These are phyloP conservation scores for Diaporthe humulicola DNA, from an alignment of 2,329 filamentous ascomycete genomes.

Conservation along the genomic window DNA sequence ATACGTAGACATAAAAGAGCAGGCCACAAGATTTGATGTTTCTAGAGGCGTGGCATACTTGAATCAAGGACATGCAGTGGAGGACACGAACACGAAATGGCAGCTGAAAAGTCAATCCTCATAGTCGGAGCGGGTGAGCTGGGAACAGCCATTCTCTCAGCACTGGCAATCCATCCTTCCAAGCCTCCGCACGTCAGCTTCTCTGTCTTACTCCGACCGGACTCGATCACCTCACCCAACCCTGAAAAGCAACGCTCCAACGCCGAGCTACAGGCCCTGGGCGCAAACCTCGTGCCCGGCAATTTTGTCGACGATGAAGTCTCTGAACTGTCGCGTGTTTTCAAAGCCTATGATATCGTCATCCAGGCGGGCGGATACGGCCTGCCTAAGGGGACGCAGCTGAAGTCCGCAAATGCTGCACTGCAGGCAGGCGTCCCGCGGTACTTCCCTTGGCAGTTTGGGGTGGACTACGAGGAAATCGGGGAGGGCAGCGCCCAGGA, in stretches of 20 bases:
- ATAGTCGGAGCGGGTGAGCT: slow-evolving; percentile 78
- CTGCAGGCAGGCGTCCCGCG: slow-evolving; percentile 62
- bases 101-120: slow-evolving; percentile 57
- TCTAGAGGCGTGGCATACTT: background rate
- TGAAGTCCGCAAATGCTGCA: slow-evolving; percentile 69
- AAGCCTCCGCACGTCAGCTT: slow-evolving; percentile 53
- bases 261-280: slow-evolving; percentile 51
- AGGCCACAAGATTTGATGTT: background rate
- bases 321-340: slow-evolving; percentile 55
- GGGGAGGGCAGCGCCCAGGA: slow-evolving; percentile 71
- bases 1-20: background rate
- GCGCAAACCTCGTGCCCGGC: slow-evolving; percentile 57
- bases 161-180: slow-evolving; percentile 61
- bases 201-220: slow-evolving; percentile 66
- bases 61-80: background rate
- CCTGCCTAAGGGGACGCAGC: slow-evolving; percentile 66
- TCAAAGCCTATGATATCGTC: slow-evolving; percentile 64
- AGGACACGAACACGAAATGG: background rate
- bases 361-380: slow-evolving; percentile 74
- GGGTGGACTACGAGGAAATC: slow-evolving; percentile 77
- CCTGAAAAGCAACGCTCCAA: slow-evolving; percentile 52
- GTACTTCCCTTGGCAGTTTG: slow-evolving; percentile 81
- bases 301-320: slow-evolving; percentile 57
- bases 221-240: slow-evolving; percentile 56
- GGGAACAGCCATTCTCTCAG: slow-evolving; percentile 66